Base-by-base conservation (phyloP, 352 stramenopile genomes). In the Globisporangium irregulare region DNA sequence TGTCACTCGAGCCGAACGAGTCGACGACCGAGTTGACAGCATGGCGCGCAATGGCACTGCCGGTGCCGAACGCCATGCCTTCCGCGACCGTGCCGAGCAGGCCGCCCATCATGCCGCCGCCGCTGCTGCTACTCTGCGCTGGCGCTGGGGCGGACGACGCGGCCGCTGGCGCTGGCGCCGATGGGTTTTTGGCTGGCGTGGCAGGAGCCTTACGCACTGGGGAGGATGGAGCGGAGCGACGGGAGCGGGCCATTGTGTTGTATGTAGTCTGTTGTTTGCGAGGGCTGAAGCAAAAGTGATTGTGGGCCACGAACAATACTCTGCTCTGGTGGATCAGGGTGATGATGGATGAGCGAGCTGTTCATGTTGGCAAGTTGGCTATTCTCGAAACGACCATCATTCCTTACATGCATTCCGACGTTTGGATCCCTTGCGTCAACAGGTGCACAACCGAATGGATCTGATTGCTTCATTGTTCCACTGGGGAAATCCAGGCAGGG, bases 11-110 rank as follows among this genome's bases (percentile, higher is more conserved):
- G 66, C 81, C 73, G 68, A 96, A 89, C 51, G 82, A 86, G 69
- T 92, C 77, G 12, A 82, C 71, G 24, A 79, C 86, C 36, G 86
- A 77, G 72, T 87, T 77, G 50, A 94, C 88, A 14, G 81, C 94
- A 62, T 88, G 90, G 62, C 98, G 96, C 29, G 96, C 97, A 71
- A 99, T 97, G 43, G 96, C 93, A 29, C 87, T 98, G 73, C 96
- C 97, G 15, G 94, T 98, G 71, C 97, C 97, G 75, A 98, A 99
- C 6, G 96, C 96, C 84, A 99, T 98, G 64, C 97, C 96, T 70
- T 99, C 93, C 0, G 90, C 94, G 73, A 99, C 97, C 20, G 95
- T 98, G 65, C 90, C 94, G 58, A 97, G 80, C 63, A 99, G 92
- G 18, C 95, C 95, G 25, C 88, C 84, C 59, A 98, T 90, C 82